These are phyloP conservation scores for Amylocystis lapponica DNA, from an alignment of 768 basidiomycete genomes.

Conservation along the genomic window DNA sequence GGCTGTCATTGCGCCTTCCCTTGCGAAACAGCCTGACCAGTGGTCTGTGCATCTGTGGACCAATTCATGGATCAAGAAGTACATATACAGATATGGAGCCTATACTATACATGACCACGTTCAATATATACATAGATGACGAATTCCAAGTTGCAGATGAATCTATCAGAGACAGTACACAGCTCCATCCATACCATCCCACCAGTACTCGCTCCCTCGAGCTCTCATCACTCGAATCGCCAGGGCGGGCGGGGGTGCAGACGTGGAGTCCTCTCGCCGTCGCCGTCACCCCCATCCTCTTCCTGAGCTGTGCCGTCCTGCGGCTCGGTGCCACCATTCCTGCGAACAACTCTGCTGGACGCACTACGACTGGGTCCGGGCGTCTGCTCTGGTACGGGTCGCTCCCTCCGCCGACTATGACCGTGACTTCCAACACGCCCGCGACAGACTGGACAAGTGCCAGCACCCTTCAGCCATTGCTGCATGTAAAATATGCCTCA, in stretches of 20 bases:
- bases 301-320: background rate
- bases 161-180: too few species aligned
- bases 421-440: constrained; percentile 36
- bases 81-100: too few species aligned
- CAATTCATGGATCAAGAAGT: too few species aligned
- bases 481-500: constrained; percentile 23
- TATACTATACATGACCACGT: too few species aligned
- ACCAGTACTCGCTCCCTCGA: too few species aligned
- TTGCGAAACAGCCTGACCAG: too few species aligned
- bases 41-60: too few species aligned
- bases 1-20: too few species aligned
- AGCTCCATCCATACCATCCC: too few species aligned
- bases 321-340: background rate
- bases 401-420: background rate
- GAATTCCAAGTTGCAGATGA: too few species aligned
- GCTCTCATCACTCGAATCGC: background rate
- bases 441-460: constrained; percentile 79
- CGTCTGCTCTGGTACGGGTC: background rate
- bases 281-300: background rate
- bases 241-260: background rate
- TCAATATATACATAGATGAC: too few species aligned
- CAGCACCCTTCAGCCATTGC: constrained; percentile 79
- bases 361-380: background rate
- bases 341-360: background rate
- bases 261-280: background rate